A percentile compares a stretch with the other conserved stretches of the same genome.
These are phyloP conservation scores for Neonectria magnoliae DNA, from an alignment of 2,329 filamentous ascomycete genomes.

Conservation along the genomic window DNA sequence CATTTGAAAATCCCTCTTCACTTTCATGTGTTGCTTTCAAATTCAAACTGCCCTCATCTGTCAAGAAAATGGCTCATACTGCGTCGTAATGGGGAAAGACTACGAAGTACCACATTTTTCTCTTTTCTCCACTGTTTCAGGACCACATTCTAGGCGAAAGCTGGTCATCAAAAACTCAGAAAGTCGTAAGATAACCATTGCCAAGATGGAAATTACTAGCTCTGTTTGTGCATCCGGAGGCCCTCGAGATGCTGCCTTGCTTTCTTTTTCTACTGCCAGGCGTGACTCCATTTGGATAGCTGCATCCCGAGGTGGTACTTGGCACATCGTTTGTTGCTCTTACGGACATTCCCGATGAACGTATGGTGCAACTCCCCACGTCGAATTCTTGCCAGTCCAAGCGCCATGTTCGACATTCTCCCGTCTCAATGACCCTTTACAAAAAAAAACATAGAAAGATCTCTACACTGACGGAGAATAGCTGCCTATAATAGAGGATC, in stretches of 20 bases:
- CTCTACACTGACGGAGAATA: not conserved
- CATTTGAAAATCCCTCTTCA: too few relatives aligned
- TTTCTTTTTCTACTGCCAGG: not conserved
- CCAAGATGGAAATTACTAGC: not conserved
- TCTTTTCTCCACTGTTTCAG: too few relatives aligned
- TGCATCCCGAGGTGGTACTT: not conserved
- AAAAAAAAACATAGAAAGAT: too few relatives aligned
- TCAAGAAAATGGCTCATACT: too few relatives aligned
- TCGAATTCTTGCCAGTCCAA: not conserved
- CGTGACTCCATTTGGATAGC: not conserved
- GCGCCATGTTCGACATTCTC: too few relatives aligned
- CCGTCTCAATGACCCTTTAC: too few relatives aligned
- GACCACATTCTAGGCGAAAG: not conserved
- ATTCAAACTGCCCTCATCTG: too few relatives aligned
- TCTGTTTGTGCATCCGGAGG: not conserved
- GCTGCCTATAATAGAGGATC: not conserved
- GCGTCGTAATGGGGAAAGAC: too few relatives aligned
- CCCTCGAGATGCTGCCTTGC: not conserved
- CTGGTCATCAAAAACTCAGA: not conserved
- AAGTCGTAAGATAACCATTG: not conserved
- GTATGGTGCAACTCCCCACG: not conserved
- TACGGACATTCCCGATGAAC: not conserved
- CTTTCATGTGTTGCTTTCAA: not conserved
- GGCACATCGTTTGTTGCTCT: not conserved
- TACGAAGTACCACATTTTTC: too few relatives aligned